Conservation (phyloP, 306 rosid species). For the Cucumis sativus region Cucumber_9930_V3 NC_026659.2:2993501-2994000, state of each 20-base stretch:
- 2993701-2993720: neutral
- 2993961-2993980: conserved; percentile 4
- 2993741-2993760: neutral
- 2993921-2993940: conserved; percentile 1
- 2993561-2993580: neutral
- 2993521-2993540: conserved; percentile 9
- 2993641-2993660: conserved; percentile 10
- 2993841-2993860: conserved; percentile 7
- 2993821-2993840: neutral
- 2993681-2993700: conserved; percentile 10
- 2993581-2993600: neutral
- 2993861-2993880: neutral
- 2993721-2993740: neutral
- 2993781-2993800: neutral
- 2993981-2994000: neutral
- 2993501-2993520: conserved; percentile 2
- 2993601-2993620: conserved; percentile 11
- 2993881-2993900: conserved; percentile 15
- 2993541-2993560: conserved; percentile 10
- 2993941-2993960: conserved; percentile 24
- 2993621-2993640: neutral
- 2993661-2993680: neutral
- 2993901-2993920: conserved; percentile 5
- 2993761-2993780: conserved; percentile 1
- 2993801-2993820: conserved; percentile 4